phyloP scores from a whole-genome alignment of 495 filamentous ascomycete genomes.

The Lophium mytilinum region DNA sequence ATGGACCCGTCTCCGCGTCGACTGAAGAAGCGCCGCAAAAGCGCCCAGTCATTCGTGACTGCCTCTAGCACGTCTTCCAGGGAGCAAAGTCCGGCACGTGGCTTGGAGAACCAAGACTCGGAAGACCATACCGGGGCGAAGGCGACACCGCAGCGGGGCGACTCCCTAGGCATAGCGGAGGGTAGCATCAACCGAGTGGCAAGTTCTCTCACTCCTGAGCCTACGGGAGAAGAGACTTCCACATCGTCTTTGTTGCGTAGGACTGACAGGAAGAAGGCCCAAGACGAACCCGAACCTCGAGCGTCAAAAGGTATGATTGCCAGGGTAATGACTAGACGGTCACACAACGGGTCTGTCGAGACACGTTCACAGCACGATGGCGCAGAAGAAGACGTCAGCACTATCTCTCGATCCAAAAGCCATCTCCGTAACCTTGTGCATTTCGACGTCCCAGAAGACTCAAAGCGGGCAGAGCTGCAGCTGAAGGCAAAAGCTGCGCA shows the following conservation, averaged over 20 bases:
- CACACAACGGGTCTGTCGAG: not conserved
- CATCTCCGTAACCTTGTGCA: conserved; percentile 21
- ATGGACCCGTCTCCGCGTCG: not conserved
- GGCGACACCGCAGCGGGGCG: not conserved
- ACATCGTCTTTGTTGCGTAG: conserved; percentile 21
- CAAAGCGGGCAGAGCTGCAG: conserved; percentile 24
- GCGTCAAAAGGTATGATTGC: conserved; percentile 11
- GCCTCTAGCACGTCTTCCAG: not conserved
- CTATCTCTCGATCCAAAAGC: conserved; percentile 12
- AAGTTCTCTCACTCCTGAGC: conserved; percentile 12
- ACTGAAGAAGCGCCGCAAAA: conserved; percentile 7
- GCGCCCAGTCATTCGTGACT: conserved; percentile 16
- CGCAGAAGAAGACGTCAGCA: not conserved
- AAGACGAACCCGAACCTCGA: not conserved
- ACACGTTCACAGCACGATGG: not conserved
- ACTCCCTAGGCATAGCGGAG: conserved; percentile 13
- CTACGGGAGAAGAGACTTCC: conserved; percentile 19
- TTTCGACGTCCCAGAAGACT: conserved; percentile 26
- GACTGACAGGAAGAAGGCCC: conserved; percentile 17
- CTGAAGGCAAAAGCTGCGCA: conserved; percentile 26
- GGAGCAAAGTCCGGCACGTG: not conserved
- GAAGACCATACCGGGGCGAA: not conserved
- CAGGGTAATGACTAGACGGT: conserved; percentile 13
- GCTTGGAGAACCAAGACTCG: not conserved
- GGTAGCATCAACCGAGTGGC: conserved; percentile 14